These are phyloP conservation scores for Grosmannia clavigera DNA, from an alignment of 2,329 filamentous ascomycete genomes.

Conservation along the genomic window DNA sequence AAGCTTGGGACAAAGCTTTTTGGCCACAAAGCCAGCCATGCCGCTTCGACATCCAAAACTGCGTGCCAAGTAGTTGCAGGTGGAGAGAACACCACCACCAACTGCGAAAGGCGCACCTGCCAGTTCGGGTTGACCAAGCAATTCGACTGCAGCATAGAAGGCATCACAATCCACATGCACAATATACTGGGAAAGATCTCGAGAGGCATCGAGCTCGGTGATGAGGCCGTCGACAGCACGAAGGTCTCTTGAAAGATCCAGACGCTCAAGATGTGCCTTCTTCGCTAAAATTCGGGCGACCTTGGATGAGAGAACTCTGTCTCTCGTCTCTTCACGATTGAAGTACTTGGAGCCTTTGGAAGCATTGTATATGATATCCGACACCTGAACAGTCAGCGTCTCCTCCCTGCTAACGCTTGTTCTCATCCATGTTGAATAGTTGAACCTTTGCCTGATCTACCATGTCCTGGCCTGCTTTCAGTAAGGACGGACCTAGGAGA, in stretches of 20 bases:
- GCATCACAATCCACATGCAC: constrained; percentile 96
- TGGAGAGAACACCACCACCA: constrained; percentile 53
- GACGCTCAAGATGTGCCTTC: constrained; percentile 61
- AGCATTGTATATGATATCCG: constrained; percentile 92
- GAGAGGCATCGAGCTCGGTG: constrained; percentile 59
- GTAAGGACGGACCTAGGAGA: constrained; percentile 78
- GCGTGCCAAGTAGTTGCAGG: constrained; percentile 77
- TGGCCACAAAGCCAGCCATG: constrained; percentile 93
- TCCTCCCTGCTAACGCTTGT: background rate
- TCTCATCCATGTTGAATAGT: background rate
- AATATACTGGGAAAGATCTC: constrained; percentile 74
- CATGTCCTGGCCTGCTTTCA: constrained; percentile 82
- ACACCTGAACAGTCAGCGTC: constrained; percentile 43
- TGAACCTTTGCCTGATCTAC: constrained; percentile 79
- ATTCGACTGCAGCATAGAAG: constrained; percentile 92
- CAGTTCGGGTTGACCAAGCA: constrained; percentile 70
- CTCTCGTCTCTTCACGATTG: constrained; percentile 73
- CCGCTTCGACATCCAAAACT: constrained; percentile 85
- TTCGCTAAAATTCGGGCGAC: constrained; percentile 67
- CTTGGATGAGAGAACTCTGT: constrained; percentile 72
- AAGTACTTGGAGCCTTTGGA: constrained; percentile 97
- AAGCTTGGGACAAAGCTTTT: constrained; percentile 81
- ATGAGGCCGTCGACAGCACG: constrained; percentile 73
- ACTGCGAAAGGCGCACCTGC: constrained; percentile 84
- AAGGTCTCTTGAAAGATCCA: constrained; percentile 61